A percentile compares a stretch with the other conserved stretches of the same genome.
These are phyloP conservation scores for Paramecium biaurelia DNA, from an alignment of 73 alveolate genomes.

Conservation along the genomic window DNA sequence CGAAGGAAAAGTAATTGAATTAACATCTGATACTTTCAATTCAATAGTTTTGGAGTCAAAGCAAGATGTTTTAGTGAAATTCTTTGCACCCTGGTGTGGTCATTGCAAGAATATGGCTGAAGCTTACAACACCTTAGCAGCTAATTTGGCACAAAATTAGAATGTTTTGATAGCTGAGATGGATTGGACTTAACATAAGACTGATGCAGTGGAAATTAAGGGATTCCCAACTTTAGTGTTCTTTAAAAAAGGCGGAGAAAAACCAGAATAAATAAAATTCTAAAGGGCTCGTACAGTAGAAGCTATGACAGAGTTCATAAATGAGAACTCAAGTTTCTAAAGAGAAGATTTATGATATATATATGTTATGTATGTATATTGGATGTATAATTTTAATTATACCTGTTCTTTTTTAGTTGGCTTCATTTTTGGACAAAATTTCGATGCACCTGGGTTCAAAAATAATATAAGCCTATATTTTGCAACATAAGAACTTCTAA, in stretches of 20 bases:
- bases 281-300: neutral
- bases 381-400: neutral
- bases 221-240: conserved; percentile 96
- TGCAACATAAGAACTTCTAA: conserved; percentile 91
- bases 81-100: conserved; percentile 92
- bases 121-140: conserved; percentile 91
- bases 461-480: conserved; percentile 93
- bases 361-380: neutral
- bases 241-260: conserved; percentile 65
- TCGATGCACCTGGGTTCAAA: conserved; percentile 95
- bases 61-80: conserved; percentile 71
- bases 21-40: conserved; percentile 4
- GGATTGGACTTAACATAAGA: conserved; percentile 90
- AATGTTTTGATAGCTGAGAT: conserved; percentile 86
- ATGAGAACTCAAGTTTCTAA: neutral
- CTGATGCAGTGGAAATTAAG: conserved; percentile 78
- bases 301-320: neutral
- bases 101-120: conserved; percentile 94
- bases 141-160: conserved; percentile 70
- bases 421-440: conserved; percentile 94
- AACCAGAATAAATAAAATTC: neutral
- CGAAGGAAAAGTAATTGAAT: conserved; percentile 1
- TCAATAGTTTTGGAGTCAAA: conserved; percentile 42
- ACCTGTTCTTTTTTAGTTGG: conserved; percentile 70
- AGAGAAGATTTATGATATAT: conserved; percentile 4